Evolutionary conservation across 2,329 filamentous ascomycete species (phyloP).

Genomic region (Penicillium oxalicum): DNA sequence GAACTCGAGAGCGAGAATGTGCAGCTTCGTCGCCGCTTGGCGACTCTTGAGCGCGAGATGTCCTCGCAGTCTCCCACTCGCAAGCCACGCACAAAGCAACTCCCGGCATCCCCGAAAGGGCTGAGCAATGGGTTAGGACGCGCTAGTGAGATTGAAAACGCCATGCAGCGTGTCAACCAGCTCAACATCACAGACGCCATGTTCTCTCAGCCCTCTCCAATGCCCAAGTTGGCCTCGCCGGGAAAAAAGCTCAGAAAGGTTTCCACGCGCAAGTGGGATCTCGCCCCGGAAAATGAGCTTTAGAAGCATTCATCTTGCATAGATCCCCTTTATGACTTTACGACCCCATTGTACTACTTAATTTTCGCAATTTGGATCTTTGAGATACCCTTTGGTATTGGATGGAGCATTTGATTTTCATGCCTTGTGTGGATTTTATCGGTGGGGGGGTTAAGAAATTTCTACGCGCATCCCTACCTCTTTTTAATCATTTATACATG

Average conservation of each 20-base stretch:
- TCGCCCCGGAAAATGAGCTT: slow-evolving; percentile 39
- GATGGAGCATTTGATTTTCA: slow-evolving; percentile 11
- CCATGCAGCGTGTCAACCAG: slow-evolving; percentile 35
- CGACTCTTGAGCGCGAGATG: slow-evolving; percentile 61
- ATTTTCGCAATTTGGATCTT: slow-evolving; percentile 6
- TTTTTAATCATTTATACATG: too few species aligned
- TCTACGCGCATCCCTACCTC: too few species aligned
- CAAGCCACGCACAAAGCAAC: slow-evolving; percentile 35
- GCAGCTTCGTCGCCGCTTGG: slow-evolving; percentile 59
- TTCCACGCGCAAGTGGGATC: slow-evolving; percentile 44
- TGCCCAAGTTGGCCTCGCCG: slow-evolving; percentile 17
- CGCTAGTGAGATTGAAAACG: slow-evolving; percentile 38
- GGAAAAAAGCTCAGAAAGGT: slow-evolving; percentile 41
- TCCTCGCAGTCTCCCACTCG: slow-evolving; percentile 58
- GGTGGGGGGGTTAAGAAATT: too few species aligned
- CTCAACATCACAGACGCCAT: slow-evolving; percentile 34
- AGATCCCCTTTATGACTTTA: slow-evolving; percentile 14
- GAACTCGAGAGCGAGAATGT: slow-evolving; percentile 68
- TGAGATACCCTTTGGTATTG: slow-evolving; percentile 12
- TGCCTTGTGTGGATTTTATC: too few species aligned
- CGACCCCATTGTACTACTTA: slow-evolving; percentile 4
- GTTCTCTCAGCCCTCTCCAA: slow-evolving; percentile 23
- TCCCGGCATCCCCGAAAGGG: slow-evolving; percentile 16
- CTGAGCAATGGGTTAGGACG: slow-evolving; percentile 28
- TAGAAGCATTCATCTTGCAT: slow-evolving; percentile 5